Evolutionary conservation across 2,329 filamentous ascomycete species (phyloP).

Genomic region (Aspergillus hortae): DNA sequence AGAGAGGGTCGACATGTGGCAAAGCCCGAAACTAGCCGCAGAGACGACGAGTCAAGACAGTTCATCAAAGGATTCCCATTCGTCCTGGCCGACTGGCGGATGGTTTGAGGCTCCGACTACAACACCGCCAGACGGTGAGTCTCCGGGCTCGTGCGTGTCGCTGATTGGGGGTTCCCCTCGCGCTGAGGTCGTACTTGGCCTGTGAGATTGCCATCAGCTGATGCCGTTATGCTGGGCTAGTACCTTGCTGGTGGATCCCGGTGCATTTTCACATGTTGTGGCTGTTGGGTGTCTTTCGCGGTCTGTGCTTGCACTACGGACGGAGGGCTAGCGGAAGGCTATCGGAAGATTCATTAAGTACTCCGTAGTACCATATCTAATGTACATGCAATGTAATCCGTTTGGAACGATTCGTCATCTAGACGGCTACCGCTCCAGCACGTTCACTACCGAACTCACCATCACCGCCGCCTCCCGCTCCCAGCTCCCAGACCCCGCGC

Average conservation of each 20-base stretch:
- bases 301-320: not conserved
- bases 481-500: slow-evolving; percentile 58
- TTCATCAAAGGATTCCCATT: not conserved
- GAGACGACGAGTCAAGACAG: not conserved
- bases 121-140: not conserved
- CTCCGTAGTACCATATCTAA: no score
- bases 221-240: not conserved
- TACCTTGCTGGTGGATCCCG: not conserved
- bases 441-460: slow-evolving; percentile 76
- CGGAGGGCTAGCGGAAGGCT: no score
- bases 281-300: not conserved
- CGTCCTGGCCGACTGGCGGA: not conserved
- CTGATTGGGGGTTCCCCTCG: not conserved
- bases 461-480: slow-evolving; percentile 93
- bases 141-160: no score
- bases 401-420: no score
- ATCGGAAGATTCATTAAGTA: not conserved
- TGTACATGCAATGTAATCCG: no score
- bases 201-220: not conserved
- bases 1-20: not conserved
- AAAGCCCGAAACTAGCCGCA: not conserved
- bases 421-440: slow-evolving; percentile 29
- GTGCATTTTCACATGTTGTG: not conserved
- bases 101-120: not conserved
- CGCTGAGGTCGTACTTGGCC: not conserved